These are phyloP conservation scores for Cyclostephanos tholiformis DNA, from an alignment of 108 stramenopile species.

Conservation along the genomic window DNA sequence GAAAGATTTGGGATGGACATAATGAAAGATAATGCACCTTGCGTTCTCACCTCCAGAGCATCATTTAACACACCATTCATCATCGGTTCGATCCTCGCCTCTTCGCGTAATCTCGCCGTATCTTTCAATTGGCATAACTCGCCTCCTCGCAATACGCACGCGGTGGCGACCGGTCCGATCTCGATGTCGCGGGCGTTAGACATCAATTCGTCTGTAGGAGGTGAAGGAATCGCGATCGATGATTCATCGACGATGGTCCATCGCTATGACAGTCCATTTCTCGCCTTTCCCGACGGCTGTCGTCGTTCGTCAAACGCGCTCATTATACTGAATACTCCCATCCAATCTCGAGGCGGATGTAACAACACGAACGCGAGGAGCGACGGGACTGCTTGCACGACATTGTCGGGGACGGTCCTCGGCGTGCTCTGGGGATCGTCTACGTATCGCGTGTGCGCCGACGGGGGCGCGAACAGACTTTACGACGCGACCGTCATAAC, in stretches of 20 bases:
- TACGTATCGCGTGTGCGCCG: conserved; percentile 84
- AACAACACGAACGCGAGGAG: not conserved
- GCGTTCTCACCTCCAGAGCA: not conserved
- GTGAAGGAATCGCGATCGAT: not conserved
- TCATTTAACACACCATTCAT: not conserved
- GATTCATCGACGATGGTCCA: not conserved
- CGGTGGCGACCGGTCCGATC: not conserved
- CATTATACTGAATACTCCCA: conserved; percentile 68
- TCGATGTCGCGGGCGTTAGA: not conserved
- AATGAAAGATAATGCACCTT: not conserved
- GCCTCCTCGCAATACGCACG: not conserved
- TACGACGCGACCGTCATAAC: conserved; percentile 60
- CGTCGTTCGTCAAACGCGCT: conserved; percentile 40
- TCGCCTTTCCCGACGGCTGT: not conserved
- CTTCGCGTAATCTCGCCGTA: not conserved
- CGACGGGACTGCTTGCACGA: not conserved
- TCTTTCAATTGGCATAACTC: not conserved
- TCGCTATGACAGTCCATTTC: conserved; percentile 48
- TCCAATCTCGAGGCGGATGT: conserved; percentile 27
- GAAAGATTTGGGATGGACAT: too few species aligned
- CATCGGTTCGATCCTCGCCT: conserved; percentile 6
- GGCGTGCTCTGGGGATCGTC: conserved; percentile 63
- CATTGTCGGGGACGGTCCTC: conserved; percentile 48
- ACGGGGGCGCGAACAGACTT: conserved; percentile 95
- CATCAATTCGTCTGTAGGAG: not conserved